These are phyloP conservation scores for Trichoderma oligosporum DNA, from an alignment of 2,329 filamentous ascomycete species.

Conservation along the genomic window DNA sequence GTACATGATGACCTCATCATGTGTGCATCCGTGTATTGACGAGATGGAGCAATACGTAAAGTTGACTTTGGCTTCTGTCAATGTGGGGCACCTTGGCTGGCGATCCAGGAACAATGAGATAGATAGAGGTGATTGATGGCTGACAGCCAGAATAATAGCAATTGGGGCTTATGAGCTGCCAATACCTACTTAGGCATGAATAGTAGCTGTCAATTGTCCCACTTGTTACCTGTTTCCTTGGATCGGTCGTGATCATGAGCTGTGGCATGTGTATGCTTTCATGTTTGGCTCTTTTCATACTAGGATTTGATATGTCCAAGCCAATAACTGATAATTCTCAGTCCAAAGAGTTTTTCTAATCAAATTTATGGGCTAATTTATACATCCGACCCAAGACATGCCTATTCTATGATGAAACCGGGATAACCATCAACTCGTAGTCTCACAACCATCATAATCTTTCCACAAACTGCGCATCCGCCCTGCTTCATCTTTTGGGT, in stretches of 20 bases:
- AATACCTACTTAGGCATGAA: too few relatives aligned
- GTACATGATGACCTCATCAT: conserved; percentile 18
- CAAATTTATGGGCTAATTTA: neutral
- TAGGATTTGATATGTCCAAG: neutral
- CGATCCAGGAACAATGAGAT: conserved; percentile 12
- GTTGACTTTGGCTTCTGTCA: neutral
- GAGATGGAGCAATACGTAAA: conserved; percentile 11
- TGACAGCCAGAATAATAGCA: neutral
- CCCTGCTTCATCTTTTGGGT: neutral
- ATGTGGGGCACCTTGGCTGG: conserved; percentile 1
- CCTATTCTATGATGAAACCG: neutral
- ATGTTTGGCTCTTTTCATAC: neutral
- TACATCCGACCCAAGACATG: neutral
- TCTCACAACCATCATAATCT: neutral
- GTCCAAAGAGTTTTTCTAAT: neutral
- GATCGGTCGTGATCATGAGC: too few relatives aligned
- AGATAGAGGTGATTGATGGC: too few relatives aligned
- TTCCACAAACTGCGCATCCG: conserved; percentile 5
- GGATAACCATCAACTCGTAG: neutral
- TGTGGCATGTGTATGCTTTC: too few relatives aligned
- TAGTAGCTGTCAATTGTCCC: neutral
- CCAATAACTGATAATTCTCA: neutral
- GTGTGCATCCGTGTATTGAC: conserved; percentile 9
- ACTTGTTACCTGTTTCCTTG: neutral
- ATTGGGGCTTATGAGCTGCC: too few relatives aligned